These are phyloP conservation scores for Acer campestre DNA, from an alignment of 345 rosid species.

Conservation along the genomic window DNA sequence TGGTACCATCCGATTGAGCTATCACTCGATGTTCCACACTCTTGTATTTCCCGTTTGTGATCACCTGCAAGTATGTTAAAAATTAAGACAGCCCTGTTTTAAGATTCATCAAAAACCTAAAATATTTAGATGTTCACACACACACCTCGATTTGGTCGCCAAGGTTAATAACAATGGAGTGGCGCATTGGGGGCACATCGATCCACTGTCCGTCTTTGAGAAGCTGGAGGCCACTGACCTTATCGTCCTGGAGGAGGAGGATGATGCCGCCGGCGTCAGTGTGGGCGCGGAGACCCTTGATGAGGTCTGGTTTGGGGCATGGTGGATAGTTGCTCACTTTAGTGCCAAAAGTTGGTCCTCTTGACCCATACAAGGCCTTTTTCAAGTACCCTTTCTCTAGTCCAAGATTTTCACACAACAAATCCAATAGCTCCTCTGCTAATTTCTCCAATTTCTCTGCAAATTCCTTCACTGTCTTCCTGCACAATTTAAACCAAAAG, in stretches of 20 bases:
- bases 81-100: no score
- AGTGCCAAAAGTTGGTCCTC: constrained; percentile 82
- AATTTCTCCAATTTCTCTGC: constrained; percentile 68
- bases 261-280: constrained; percentile 99
- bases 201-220: constrained; percentile 88
- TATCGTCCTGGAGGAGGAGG: constrained; percentile 82
- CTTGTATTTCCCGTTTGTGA: constrained; percentile 91
- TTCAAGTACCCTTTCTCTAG: constrained; percentile 78
- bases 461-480: constrained; percentile 78
- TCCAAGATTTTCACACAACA: constrained; percentile 86
- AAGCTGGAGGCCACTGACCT: constrained; percentile 93
- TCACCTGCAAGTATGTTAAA: constrained; percentile 46
- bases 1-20: constrained; percentile 67
- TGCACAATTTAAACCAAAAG: constrained; percentile 19
- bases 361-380: constrained; percentile 63
- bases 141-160: constrained; percentile 93
- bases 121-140: no score
- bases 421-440: constrained; percentile 76
- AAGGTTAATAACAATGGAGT: constrained; percentile 87
- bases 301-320: constrained; percentile 86
- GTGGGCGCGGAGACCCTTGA: constrained; percentile 93
- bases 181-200: constrained; percentile 93
- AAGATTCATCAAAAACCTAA: neutral
- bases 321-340: constrained; percentile 97
- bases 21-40: constrained; percentile 87